A percentile compares a stretch with the other conserved stretches of the same genome.
These are phyloP conservation scores for Smittium culicis DNA, from an alignment of 371 early-diverging fungal genomes.

Conservation along the genomic window DNA sequence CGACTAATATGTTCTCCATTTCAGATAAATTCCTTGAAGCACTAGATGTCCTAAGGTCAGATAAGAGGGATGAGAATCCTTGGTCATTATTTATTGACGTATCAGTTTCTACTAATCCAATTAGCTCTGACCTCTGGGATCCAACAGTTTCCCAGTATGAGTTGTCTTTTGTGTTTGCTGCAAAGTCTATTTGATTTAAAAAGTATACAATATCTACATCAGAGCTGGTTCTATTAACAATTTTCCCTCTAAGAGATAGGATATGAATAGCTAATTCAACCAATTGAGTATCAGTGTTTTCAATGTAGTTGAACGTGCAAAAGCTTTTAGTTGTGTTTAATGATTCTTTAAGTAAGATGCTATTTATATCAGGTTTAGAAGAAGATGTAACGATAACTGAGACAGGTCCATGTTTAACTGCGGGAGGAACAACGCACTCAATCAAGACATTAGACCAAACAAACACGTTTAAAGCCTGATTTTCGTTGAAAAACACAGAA, in stretches of 20 bases:
- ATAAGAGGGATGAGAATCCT: slow-evolving; percentile 10
- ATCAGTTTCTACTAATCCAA: slow-evolving; percentile 14
- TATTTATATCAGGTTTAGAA: slow-evolving; percentile 19
- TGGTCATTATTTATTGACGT: slow-evolving; percentile 14
- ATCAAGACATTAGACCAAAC: slow-evolving; percentile 52
- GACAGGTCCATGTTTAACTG: slow-evolving; percentile 53
- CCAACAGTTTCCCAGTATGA: not conserved
- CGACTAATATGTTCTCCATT: slow-evolving; percentile 20
- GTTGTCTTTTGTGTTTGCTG: not conserved
- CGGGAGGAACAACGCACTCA: slow-evolving; percentile 65
- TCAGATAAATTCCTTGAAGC: slow-evolving; percentile 17
- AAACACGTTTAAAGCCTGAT: slow-evolving; percentile 3
- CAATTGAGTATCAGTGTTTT: slow-evolving; percentile 64
- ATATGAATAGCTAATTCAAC: slow-evolving; percentile 71
- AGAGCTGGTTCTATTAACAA: not conserved
- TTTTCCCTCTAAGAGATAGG: slow-evolving; percentile 43
- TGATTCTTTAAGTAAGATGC: not conserved
- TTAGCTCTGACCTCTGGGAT: not conserved
- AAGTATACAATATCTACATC: not conserved
- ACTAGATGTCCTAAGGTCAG: slow-evolving; percentile 14
- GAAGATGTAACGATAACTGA: slow-evolving; percentile 52
- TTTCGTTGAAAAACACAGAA: slow-evolving; percentile 8
- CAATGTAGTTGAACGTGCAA: slow-evolving; percentile 43
- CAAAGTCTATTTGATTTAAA: not conserved
- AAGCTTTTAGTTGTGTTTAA: not conserved